Base-by-base conservation (phyloP, 2,329 filamentous ascomycete genomes). In the Cadophora gregata region DNA sequence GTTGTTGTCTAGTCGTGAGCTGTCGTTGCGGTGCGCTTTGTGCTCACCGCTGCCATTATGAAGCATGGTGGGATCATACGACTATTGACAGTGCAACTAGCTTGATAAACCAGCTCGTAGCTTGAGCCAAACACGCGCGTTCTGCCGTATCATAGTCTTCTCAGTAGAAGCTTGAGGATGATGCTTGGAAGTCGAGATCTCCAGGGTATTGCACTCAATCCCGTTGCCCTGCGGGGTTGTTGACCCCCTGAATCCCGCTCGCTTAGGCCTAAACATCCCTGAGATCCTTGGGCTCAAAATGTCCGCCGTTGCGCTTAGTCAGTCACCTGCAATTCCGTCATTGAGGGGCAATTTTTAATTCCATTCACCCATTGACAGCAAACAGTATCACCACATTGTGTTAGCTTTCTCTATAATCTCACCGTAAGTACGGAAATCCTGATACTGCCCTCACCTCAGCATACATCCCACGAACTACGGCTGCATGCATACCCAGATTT, bases 291-390 rank as follows among this genome's bases (percentile, higher is more conserved):
- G 24, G 27, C 53, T n/a, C 47, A 25, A 3, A 14, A 38, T 16
- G 38, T 16, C n/a, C n/a, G n/a, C n/a, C n/a, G n/a, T 36, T 21
- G 42, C 21, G 50, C 24, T 59, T 51, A 48, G 42, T 61, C 42
- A 64, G 58, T 60, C 63, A 64, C 29, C 55, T 64, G 63, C 45
- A 48, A 64, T 64, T 47, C 53, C 36, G 63, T 31, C 53, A 60
- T 60, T 38, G 56, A 64, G 63, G 63, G 63, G 63, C 45, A 33
- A 10, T 36, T 24, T 16, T 27, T n/a, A 25, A n/a, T n/a, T 36
- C 4, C 14, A 29, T 42, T 45, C 33, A n/a, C 12, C 45, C 25
- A 50, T 19, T 50, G n/a, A 31, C 33, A n/a, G 31, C 45, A 25
- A 62, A 42, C 21, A 19, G 8, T 42, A 24, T 38, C 24, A 4